Evolutionary conservation across 257 asterid species (phyloP).

Genomic region (Salvia hispanica): DNA sequence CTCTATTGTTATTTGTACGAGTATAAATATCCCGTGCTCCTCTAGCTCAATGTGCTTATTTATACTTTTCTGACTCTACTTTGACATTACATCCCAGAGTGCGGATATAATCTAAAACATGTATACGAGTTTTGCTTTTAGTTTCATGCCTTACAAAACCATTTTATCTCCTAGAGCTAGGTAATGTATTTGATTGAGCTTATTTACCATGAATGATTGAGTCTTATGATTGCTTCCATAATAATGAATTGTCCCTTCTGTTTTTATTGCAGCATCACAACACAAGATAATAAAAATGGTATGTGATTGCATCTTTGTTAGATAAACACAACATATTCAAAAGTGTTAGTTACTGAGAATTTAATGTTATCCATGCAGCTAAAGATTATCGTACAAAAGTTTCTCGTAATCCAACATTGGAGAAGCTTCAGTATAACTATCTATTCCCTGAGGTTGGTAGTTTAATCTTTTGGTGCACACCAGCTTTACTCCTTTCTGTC

Average conservation of each 20-base stretch:
- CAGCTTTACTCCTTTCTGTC: background rate
- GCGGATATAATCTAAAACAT: conserved; percentile 29
- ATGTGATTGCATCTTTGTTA: conserved; percentile 26
- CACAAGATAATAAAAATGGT: conserved; percentile 42
- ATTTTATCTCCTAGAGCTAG: conserved; percentile 48
- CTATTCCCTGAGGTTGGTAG: conserved; percentile 82
- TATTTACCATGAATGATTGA: background rate
- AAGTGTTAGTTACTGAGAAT: conserved; percentile 16
- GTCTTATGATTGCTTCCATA: background rate
- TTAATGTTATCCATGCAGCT: conserved; percentile 40
- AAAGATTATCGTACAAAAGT: conserved; percentile 63
- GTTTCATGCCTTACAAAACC: conserved; percentile 43
- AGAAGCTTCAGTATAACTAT: conserved; percentile 70
- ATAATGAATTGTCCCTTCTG: conserved; percentile 19
- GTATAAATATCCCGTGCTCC: conserved; percentile 29
- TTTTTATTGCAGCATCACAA: conserved; percentile 44
- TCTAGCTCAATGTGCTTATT: conserved; percentile 24
- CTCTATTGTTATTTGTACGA: conserved; percentile 3
- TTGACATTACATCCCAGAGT: conserved; percentile 21
- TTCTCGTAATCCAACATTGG: conserved; percentile 69
- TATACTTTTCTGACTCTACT: conserved; percentile 1
- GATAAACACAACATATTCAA: background rate
- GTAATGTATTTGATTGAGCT: conserved; percentile 36
- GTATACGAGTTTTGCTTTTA: conserved; percentile 37
- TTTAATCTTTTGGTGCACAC: background rate